Evolutionary conservation across 192 early-diverging fungal genomes (phyloP).

Genomic region (Rhizophagus clarus): DNA sequence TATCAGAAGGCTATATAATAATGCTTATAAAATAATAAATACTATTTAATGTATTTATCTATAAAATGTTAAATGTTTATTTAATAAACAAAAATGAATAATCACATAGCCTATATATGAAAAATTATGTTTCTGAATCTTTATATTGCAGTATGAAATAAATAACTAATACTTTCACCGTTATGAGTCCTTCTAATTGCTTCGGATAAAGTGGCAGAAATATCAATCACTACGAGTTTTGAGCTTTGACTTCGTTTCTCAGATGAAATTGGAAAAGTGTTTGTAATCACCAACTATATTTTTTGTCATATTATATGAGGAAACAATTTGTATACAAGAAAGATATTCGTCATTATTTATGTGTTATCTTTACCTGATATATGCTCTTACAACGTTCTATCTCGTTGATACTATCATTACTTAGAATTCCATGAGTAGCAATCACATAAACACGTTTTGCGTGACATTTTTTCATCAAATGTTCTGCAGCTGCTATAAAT

Average conservation of each 20-base stretch:
- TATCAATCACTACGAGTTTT: slow-evolving; percentile 87
- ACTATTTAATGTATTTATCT: too few relatives aligned
- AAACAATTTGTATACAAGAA: background rate
- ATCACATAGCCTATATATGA: too few relatives aligned
- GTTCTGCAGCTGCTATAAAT: slow-evolving; percentile 91
- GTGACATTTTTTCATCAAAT: slow-evolving; percentile 78
- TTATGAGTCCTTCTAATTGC: slow-evolving; percentile 79
- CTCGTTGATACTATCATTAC: slow-evolving; percentile 80
- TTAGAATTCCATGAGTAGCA: slow-evolving; percentile 94
- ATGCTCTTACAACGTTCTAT: slow-evolving; percentile 82
- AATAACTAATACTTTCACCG: slow-evolving; percentile 89
- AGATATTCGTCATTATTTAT: background rate
- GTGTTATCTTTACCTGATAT: slow-evolving; percentile 57
- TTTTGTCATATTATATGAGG: too few relatives aligned
- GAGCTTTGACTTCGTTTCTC: slow-evolving; percentile 68
- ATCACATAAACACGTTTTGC: slow-evolving; percentile 86
- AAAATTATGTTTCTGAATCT: background rate
- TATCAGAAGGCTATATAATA: too few relatives aligned
- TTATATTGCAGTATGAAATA: slow-evolving; percentile 56
- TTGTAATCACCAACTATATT: slow-evolving; percentile 76
- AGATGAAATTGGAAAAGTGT: slow-evolving; percentile 78
- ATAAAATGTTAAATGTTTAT: too few relatives aligned
- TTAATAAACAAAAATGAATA: too few relatives aligned
- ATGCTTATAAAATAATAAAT: too few relatives aligned
- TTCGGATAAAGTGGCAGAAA: slow-evolving; percentile 89